These are phyloP conservation scores for Scleromitrula shiraiana DNA, from an alignment of 2,329 filamentous ascomycete species.

Conservation along the genomic window DNA sequence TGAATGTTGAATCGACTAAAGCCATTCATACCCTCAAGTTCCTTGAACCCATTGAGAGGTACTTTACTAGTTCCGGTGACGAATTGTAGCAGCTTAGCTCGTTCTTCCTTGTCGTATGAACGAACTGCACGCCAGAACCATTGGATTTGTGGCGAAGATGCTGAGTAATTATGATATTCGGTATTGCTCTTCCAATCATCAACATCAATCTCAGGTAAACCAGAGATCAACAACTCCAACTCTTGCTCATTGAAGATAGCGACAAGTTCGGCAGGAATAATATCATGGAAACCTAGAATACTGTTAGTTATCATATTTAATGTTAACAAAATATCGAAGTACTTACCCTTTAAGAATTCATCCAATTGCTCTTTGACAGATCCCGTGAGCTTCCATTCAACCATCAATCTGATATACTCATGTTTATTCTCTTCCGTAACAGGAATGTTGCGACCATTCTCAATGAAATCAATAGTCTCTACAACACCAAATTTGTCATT, in stretches of 20 bases:
- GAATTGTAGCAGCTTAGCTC: slow-evolving; percentile 93
- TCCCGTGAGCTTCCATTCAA: slow-evolving; percentile 85
- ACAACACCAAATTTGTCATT: slow-evolving; percentile 90
- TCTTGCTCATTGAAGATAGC: slow-evolving; percentile 99
- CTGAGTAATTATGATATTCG: slow-evolving; percentile 95
- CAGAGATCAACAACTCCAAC: slow-evolving; percentile 90
- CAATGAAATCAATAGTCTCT: slow-evolving; percentile 77
- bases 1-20: slow-evolving; percentile 98
- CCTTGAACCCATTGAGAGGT: slow-evolving; percentile 96
- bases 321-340: neutral
- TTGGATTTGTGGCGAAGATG: slow-evolving; percentile 91
- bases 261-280: slow-evolving; percentile 88
- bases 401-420: slow-evolving; percentile 89
- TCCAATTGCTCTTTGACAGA: slow-evolving; percentile 94
- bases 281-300: slow-evolving; percentile 80
- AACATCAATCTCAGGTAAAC: slow-evolving; percentile 91
- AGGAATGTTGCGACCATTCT: slow-evolving; percentile 80
- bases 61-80: slow-evolving; percentile 98
- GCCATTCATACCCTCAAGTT: slow-evolving; percentile 98
- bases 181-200: slow-evolving; percentile 99
- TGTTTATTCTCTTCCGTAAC: slow-evolving; percentile 99
- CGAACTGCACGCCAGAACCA: slow-evolving; percentile 99
- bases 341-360: slow-evolving; percentile 73
- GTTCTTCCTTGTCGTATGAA: slow-evolving; percentile 98
- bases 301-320: slow-evolving; percentile 27